phyloP scores from a whole-genome alignment of 1,284 basidiomycete species.

The Schizophyllum amplum region DNA sequence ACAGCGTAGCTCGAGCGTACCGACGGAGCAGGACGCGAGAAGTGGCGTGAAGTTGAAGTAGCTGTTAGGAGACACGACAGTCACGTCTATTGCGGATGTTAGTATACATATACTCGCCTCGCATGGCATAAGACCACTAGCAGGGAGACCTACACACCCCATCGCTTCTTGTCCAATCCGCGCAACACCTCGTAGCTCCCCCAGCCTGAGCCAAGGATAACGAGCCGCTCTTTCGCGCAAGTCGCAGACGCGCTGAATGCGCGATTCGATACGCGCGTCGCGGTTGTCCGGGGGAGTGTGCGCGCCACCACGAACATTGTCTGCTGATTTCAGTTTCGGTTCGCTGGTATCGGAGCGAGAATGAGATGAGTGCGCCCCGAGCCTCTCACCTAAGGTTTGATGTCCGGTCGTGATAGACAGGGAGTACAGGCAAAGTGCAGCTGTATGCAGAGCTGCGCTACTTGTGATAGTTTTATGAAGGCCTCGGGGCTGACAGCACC shows the following conservation, averaged over 20 bases:
- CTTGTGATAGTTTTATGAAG: neutral
- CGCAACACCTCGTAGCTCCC: constrained; percentile 71
- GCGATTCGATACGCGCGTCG: neutral
- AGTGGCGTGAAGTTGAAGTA: constrained; percentile 85
- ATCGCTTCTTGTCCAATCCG: constrained; percentile 57
- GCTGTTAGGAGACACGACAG: constrained; percentile 64
- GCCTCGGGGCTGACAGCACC: neutral
- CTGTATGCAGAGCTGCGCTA: neutral
- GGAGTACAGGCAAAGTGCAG: too few species aligned
- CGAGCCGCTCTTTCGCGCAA: neutral
- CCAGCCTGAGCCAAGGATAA: constrained; percentile 33
- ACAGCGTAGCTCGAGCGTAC: constrained; percentile 75
- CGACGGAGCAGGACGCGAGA: constrained; percentile 70
- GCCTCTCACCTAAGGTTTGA: too few species aligned
- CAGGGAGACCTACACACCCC: constrained; percentile 35
- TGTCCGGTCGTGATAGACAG: too few species aligned
- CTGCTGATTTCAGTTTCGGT: too few species aligned
- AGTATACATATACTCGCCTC: neutral
- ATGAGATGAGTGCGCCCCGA: too few species aligned
- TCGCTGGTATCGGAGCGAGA: too few species aligned
- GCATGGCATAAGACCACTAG: neutral
- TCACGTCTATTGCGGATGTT: constrained; percentile 41
- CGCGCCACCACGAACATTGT: neutral
- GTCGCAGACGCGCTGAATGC: neutral
- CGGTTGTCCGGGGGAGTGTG: neutral